phyloP scores from a whole-genome alignment of 805 yeast species.

The Suhomyces xylopsoci region DNA sequence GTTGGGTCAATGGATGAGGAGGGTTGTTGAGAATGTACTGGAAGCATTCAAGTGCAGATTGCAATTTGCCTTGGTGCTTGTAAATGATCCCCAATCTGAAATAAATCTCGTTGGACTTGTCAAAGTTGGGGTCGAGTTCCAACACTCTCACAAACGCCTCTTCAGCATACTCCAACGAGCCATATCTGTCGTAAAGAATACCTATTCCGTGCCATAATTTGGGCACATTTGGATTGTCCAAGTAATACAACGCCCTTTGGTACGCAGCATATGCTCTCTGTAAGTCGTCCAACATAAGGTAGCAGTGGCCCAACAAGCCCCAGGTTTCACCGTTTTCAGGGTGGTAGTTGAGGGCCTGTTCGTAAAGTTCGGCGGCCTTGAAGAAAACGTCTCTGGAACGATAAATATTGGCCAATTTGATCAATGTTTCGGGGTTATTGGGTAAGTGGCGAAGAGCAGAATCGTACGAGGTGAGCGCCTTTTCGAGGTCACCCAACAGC shows the following conservation, averaged over 20 bases:
- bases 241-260: constrained; percentile 89
- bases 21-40: constrained; percentile 87
- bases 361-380: constrained; percentile 92
- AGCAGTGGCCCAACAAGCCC: constrained; percentile 96
- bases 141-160: constrained; percentile 96
- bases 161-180: constrained; percentile 94
- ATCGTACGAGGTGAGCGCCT: constrained; percentile 86
- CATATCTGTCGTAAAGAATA: constrained; percentile 91
- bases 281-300: constrained; percentile 91
- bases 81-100: constrained; percentile 95
- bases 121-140: constrained; percentile 94
- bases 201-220: constrained; percentile 99
- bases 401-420: constrained; percentile 83
- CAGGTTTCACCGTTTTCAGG: constrained; percentile 94
- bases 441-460: constrained; percentile 84
- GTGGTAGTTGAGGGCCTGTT: constrained; percentile 74
- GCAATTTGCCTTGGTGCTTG: constrained; percentile 87
- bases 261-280: constrained; percentile 95
- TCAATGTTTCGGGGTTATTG: constrained; percentile 78
- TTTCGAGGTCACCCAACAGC: constrained; percentile 79
- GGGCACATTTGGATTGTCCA: constrained; percentile 92
- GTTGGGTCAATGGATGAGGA: constrained; percentile 92
- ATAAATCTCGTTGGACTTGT: constrained; percentile 93
- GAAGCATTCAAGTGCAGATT: constrained; percentile 90
- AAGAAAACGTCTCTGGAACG: constrained; percentile 87